Percentiles rank a stretch among this genome's conserved stretches.
Evolutionary conservation across 2,329 filamentous ascomycete species (phyloP).

Genomic region (Zasmidium cellare): DNA sequence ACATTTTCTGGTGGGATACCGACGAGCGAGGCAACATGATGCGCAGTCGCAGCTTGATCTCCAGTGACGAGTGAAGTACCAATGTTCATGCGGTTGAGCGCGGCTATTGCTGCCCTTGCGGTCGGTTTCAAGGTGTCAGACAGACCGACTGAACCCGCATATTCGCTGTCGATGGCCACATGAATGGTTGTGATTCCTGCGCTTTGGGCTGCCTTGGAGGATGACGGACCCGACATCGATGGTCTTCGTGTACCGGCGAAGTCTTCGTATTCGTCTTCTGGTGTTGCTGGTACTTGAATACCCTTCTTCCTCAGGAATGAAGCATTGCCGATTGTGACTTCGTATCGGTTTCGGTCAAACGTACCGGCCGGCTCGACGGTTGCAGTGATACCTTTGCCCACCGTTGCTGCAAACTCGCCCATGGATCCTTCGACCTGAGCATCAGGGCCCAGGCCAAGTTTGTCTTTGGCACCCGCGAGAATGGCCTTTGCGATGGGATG

Average conservation of each 20-base stretch:
- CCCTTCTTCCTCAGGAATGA: slow-evolving; percentile 71
- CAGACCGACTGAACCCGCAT: slow-evolving; percentile 79
- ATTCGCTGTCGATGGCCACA: slow-evolving; percentile 78
- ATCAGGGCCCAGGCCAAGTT: slow-evolving; percentile 71
- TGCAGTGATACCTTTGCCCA: slow-evolving; percentile 84
- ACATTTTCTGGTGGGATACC: slow-evolving; percentile 77
- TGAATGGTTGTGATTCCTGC: slow-evolving; percentile 89
- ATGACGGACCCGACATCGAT: slow-evolving; percentile 27
- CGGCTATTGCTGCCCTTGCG: slow-evolving; percentile 75
- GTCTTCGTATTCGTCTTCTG: slow-evolving; percentile 55
- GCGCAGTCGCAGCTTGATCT: slow-evolving; percentile 80
- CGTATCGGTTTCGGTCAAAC: slow-evolving; percentile 69
- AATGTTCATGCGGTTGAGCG: slow-evolving; percentile 81
- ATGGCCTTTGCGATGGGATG: slow-evolving; percentile 95
- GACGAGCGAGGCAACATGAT: slow-evolving; percentile 78
- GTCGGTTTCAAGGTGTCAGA: slow-evolving; percentile 90
- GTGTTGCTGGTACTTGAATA: slow-evolving; percentile 59
- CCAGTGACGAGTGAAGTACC: slow-evolving; percentile 90
- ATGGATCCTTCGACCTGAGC: slow-evolving; percentile 78
- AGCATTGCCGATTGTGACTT: slow-evolving; percentile 80
- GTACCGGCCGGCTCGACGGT: slow-evolving; percentile 73
- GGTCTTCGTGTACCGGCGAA: slow-evolving; percentile 25
- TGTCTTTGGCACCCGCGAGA: slow-evolving; percentile 69
- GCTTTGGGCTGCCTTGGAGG: slow-evolving; percentile 43
- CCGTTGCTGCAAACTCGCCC: slow-evolving; percentile 77